phyloP scores from a whole-genome alignment of 2,329 filamentous ascomycete genomes.

The Hirsutella rhossiliensis region DNA sequence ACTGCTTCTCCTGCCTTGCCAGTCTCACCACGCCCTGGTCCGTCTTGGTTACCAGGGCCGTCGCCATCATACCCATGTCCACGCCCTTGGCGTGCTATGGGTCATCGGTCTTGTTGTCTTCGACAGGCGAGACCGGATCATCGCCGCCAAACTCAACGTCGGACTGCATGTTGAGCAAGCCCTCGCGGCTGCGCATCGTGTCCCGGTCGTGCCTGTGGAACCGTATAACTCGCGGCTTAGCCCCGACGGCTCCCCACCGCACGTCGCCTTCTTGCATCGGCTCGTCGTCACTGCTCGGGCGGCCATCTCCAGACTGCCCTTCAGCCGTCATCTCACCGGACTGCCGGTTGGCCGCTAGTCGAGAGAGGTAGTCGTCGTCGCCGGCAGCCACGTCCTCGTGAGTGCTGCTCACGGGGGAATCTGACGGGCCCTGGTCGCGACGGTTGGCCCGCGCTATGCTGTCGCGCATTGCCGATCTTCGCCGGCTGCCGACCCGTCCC shows the following conservation, averaged over 20 bases:
- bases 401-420: slow-evolving; percentile 26
- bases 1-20: neutral
- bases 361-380: slow-evolving; percentile 66
- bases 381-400: slow-evolving; percentile 51
- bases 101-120: too few relatives aligned
- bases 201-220: slow-evolving; percentile 29
- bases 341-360: slow-evolving; percentile 18
- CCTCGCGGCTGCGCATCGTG: slow-evolving; percentile 40
- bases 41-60: neutral
- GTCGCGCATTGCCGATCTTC: slow-evolving; percentile 32
- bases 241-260: slow-evolving; percentile 39
- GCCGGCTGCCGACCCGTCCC: slow-evolving; percentile 47
- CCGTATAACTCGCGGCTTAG: slow-evolving; percentile 46
- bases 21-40: neutral
- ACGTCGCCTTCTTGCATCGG: slow-evolving; percentile 27
- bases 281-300: slow-evolving; percentile 46
- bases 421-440: slow-evolving; percentile 21
- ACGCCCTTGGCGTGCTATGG: too few relatives aligned
- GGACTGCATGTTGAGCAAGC: slow-evolving; percentile 31
- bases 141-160: slow-evolving; percentile 9
- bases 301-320: slow-evolving; percentile 37
- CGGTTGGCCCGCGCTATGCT: slow-evolving; percentile 21
- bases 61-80: too few relatives aligned
- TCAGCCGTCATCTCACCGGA: slow-evolving; percentile 15
- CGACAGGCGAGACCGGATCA: slow-evolving; percentile 3